Conservation (phyloP, 2,329 filamentous ascomycete genomes). For the Ascomycota sp. region DNA sequence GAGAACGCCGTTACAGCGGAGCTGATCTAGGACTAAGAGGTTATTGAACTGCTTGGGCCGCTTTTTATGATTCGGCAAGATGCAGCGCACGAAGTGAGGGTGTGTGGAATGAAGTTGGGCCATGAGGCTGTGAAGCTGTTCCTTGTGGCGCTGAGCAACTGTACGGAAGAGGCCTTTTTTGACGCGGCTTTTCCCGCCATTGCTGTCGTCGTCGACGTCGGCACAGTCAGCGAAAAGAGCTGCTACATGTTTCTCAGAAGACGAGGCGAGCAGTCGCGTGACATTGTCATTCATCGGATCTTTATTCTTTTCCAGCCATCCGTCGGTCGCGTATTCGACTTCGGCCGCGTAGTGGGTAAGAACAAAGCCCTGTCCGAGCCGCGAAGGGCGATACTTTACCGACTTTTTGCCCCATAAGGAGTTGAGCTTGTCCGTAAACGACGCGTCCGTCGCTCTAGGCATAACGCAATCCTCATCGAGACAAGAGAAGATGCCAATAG, state of each 20-base stretch:
- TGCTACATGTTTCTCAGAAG: constrained; percentile 63
- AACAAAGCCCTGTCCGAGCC: constrained; percentile 77
- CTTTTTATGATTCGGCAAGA: constrained; percentile 95
- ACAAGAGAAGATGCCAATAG: constrained; percentile 96
- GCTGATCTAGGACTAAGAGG: constrained; percentile 79
- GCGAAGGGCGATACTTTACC: constrained; percentile 71
- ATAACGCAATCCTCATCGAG: constrained; percentile 95
- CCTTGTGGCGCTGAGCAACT: constrained; percentile 89
- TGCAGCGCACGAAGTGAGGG: constrained; percentile 94
- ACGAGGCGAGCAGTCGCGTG: constrained; percentile 65
- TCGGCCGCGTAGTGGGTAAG: constrained; percentile 94
- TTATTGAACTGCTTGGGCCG: constrained; percentile 79
- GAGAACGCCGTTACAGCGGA: constrained; percentile 97
- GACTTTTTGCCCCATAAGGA: constrained; percentile 92
- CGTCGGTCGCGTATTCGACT: constrained; percentile 85
- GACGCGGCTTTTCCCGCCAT: constrained; percentile 51
- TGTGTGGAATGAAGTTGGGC: constrained; percentile 82
- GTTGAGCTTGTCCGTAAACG: constrained; percentile 95
- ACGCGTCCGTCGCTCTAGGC: constrained; percentile 93
- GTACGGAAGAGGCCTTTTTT: constrained; percentile 96
- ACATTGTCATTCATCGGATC: constrained; percentile 95
- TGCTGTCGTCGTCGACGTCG: constrained; percentile 52
- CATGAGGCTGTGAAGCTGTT: constrained; percentile 95
- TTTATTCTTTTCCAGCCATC: constrained; percentile 98
- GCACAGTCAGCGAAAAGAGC: constrained; percentile 72